Percentiles rank a stretch among this genome's conserved stretches.
Evolutionary conservation across 176 grass and related monocot genomes (phyloP).

Genomic region (Pontederia crassipes): DNA sequence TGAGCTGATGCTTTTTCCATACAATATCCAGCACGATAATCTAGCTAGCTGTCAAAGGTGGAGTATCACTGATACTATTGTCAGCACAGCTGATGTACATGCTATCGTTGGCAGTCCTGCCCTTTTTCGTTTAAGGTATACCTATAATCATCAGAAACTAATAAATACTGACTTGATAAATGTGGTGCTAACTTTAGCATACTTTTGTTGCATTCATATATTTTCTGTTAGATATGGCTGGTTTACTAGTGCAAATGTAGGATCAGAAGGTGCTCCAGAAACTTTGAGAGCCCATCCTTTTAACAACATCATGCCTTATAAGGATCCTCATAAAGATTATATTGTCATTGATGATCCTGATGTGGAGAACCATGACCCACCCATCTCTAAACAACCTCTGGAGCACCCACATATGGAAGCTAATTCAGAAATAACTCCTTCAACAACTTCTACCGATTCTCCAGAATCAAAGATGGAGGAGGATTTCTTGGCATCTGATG

Average conservation of each 20-base stretch:
- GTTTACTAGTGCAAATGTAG: constrained; percentile 60
- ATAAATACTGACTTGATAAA: background rate
- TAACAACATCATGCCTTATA: constrained; percentile 45
- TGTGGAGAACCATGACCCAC: constrained; percentile 22
- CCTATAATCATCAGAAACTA: background rate
- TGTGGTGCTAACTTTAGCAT: background rate
- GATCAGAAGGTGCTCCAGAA: constrained; percentile 38
- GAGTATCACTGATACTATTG: constrained; percentile 58
- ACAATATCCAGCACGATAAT: constrained; percentile 70
- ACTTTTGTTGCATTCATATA: background rate
- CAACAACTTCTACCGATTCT: constrained; percentile 17
- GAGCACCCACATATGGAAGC: constrained; percentile 27
- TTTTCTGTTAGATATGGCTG: constrained; percentile 73
- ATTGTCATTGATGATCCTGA: constrained; percentile 17
- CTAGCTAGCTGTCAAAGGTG: constrained; percentile 65
- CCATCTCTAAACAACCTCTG: constrained; percentile 22
- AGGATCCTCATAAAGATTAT: constrained; percentile 39
- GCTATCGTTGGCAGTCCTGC: constrained; percentile 66
- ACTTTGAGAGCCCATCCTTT: constrained; percentile 24
- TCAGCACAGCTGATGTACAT: constrained; percentile 60
- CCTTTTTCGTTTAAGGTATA: constrained; percentile 86
- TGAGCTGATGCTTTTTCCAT: constrained; percentile 83
- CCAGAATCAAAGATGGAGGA: constrained; percentile 1
- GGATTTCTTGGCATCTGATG: background rate
- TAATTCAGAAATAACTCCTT: constrained; percentile 12